A percentile compares a stretch with the other conserved stretches of the same genome.
phyloP scores from a whole-genome alignment of 768 basidiomycete genomes.

The Porphyrellus cyaneotinctus region DNA sequence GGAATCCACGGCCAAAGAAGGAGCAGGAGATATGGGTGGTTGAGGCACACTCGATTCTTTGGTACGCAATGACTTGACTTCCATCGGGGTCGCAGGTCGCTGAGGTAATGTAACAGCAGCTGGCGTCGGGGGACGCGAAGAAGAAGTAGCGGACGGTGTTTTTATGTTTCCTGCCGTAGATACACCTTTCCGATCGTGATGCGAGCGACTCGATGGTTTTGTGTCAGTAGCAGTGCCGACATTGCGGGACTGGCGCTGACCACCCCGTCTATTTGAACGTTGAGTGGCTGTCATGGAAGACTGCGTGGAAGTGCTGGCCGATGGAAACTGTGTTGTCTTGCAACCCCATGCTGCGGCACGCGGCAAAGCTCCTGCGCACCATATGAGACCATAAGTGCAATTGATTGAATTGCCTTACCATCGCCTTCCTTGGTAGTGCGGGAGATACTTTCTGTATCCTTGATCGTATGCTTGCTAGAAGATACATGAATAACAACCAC shows the following conservation, averaged over 20 bases:
- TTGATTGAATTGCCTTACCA: conserved; percentile 32
- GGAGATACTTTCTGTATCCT: conserved; percentile 73
- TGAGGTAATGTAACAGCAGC: conserved; percentile 35
- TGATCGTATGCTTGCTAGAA: conserved; percentile 85
- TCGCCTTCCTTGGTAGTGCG: conserved; percentile 58
- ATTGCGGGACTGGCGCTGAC: conserved; percentile 47
- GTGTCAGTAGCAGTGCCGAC: conserved; percentile 32
- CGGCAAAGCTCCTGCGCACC: conserved; percentile 48
- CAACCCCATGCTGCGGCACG: conserved; percentile 64
- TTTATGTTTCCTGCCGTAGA: conserved; percentile 35
- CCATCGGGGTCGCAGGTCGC: conserved; percentile 44
- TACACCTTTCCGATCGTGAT: conserved; percentile 43
- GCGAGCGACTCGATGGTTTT: conserved; percentile 33
- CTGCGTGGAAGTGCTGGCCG: conserved; percentile 13
- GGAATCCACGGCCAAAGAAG: conserved; percentile 48
- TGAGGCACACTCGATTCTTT: conserved; percentile 42
- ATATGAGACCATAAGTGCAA: conserved; percentile 5
- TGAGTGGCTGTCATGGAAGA: conserved; percentile 25
- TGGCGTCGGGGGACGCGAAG: conserved; percentile 60
- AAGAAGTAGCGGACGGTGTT: conserved; percentile 44
- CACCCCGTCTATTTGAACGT: conserved; percentile 43
- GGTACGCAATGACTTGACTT: conserved; percentile 36
- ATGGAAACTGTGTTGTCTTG: conserved; percentile 30
- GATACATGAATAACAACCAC: conserved; percentile 1
- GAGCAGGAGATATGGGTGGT: conserved; percentile 39